phyloP scores from a whole-genome alignment of 495 filamentous ascomycete genomes.

The Astrothelium macrocarpum region DNA sequence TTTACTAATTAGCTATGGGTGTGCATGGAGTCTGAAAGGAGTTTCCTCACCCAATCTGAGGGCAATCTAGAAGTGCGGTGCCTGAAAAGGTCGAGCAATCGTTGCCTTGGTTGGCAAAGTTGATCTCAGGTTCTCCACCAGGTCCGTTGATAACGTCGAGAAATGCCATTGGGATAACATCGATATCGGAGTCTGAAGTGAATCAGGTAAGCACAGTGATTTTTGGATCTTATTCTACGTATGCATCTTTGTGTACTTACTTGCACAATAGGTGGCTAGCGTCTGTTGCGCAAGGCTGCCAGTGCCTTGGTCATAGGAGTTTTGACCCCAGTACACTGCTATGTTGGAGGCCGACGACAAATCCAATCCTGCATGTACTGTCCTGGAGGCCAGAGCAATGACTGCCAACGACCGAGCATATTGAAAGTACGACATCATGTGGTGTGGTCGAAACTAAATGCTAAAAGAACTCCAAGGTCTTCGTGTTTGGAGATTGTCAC shows the following conservation, averaged over 20 bases:
- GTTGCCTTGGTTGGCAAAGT: slow-evolving; percentile 52
- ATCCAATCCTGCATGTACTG: slow-evolving; percentile 40
- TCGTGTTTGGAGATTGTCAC: not conserved
- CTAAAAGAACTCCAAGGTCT: not conserved
- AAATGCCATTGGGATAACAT: slow-evolving; percentile 50
- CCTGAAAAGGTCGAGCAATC: slow-evolving; percentile 49
- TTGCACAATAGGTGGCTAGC: slow-evolving; percentile 45
- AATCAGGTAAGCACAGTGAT: not conserved
- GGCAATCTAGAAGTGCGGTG: slow-evolving; percentile 49
- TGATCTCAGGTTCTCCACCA: slow-evolving; percentile 38
- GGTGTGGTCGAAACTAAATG: not conserved
- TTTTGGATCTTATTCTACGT: not conserved
- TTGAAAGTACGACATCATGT: not conserved
- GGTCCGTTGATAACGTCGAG: slow-evolving; percentile 43
- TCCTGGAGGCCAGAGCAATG: slow-evolving; percentile 40
- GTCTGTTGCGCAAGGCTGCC: slow-evolving; percentile 37
- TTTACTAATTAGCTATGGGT: slow-evolving; percentile 5
- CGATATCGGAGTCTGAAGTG: slow-evolving; percentile 23
- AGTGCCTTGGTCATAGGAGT: slow-evolving; percentile 32
- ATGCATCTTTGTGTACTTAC: slow-evolving; percentile 32
- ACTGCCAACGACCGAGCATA: slow-evolving; percentile 30
- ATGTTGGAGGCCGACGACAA: slow-evolving; percentile 31
- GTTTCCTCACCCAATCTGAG: slow-evolving; percentile 48
- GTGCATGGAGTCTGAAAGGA: not conserved
- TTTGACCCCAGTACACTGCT: slow-evolving; percentile 37